phyloP scores from a whole-genome alignment of 2,329 filamentous ascomycete genomes.

The Colletotrichum eremochloae region DNA sequence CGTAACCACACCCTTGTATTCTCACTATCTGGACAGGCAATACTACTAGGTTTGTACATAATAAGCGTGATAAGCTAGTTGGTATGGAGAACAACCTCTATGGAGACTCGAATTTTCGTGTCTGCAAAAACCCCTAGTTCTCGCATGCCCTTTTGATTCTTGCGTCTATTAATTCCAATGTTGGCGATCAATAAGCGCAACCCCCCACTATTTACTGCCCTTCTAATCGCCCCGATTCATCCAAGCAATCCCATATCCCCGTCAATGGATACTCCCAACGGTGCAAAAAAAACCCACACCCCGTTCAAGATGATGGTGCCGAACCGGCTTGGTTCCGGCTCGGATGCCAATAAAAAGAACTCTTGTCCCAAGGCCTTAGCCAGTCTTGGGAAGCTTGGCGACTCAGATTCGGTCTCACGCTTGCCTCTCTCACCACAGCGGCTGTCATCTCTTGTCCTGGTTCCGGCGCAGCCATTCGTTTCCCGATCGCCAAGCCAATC shows the following conservation, averaged over 20 bases:
- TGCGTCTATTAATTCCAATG: conserved; percentile 18
- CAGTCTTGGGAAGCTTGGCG: conserved; percentile 18
- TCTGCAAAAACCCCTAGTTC: conserved; percentile 20
- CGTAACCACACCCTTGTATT: conserved; percentile 16
- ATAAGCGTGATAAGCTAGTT: no score
- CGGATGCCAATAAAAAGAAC: conserved; percentile 21
- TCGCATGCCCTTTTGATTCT: conserved; percentile 13
- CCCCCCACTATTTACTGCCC: conserved; percentile 19
- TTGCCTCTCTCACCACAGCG: neutral
- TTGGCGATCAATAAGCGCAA: conserved; percentile 21
- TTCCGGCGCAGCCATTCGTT: conserved; percentile 32
- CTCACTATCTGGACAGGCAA: neutral
- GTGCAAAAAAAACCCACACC: neutral
- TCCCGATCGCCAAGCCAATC: neutral
- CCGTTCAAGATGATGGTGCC: conserved; percentile 7
- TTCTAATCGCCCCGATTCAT: conserved; percentile 35
- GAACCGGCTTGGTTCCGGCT: conserved; percentile 34
- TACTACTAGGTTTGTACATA: neutral
- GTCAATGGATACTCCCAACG: neutral
- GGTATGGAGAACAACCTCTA: conserved; percentile 11
- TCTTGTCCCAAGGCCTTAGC: conserved; percentile 15
- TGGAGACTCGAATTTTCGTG: conserved; percentile 15
- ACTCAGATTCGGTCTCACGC: conserved; percentile 33
- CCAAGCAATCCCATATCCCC: conserved; percentile 10
- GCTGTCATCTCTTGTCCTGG: neutral